Evolutionary conservation across 2,329 filamentous ascomycete species (phyloP), one percentile per base, ranked within the genome.

Genomic region (Biscogniauxia mediterranea): DNA sequence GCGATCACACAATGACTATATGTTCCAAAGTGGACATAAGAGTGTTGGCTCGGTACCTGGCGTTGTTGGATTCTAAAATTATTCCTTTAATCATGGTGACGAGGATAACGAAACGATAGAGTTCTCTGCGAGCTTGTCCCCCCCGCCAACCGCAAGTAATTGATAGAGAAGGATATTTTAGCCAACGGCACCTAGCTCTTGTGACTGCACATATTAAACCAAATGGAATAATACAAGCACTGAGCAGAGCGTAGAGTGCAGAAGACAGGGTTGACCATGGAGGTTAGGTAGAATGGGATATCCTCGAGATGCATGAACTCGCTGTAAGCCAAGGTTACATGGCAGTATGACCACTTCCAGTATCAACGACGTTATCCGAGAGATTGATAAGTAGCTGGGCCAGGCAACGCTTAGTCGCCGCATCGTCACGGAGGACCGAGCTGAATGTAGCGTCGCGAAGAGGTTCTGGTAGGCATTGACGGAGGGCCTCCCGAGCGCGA

Each of bases 391-490:
- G 84, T 8, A 99, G 87, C 78, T 98, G 95, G n/a, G 93, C 92
- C 38, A 99, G 88, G 76, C 95, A 99, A 61, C 95, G 89, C 81
- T 99, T 99, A 0, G 95, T 99, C 1, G 95, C 95, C 15, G 95
- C 95, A 73, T 99, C 95, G 72, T 99, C 95, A 61, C 95, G 91
- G 38, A 99, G 88, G 52, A 99, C 95, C 0, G 93, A 94, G 8
- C 93, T 96, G 76, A 99, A 99, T 1, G 95, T 99, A 7, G 94
- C 93, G 75, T 99, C 95, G 54, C 95, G 90, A n/a, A 99, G 88
- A n/a, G 95, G 95, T 73, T 99, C 95, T 0, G 95, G 95, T 13
- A 99, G 89, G 73, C 95, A 99, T 77, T 99, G 95, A 51, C 95
- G 88, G 21, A 99, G 85, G 53, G 95, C 95, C 76, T 99, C 95